phyloP scores from a whole-genome alignment of 306 rosid genomes.

The Quercus suber region DNA sequence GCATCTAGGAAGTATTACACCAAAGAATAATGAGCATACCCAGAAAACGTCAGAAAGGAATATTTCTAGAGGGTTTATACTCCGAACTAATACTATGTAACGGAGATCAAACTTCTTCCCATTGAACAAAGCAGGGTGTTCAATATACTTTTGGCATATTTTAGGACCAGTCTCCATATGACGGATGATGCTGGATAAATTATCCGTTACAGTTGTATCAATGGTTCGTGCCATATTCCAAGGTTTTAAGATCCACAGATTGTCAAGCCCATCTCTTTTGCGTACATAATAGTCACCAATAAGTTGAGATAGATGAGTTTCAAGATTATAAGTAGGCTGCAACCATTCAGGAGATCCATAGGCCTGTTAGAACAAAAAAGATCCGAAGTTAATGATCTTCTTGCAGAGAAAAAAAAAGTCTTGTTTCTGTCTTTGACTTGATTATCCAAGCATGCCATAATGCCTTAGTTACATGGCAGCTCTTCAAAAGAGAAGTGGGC shows the following conservation, averaged over 20 bases:
- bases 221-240: constrained; percentile 99
- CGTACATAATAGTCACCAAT: constrained; percentile 78
- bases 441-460: constrained; percentile 5
- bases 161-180: constrained; percentile 97
- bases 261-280: constrained; percentile 63
- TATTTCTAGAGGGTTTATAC: constrained; percentile 74
- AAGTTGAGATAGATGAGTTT: constrained; percentile 73
- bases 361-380: constrained; percentile 46
- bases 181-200: constrained; percentile 72
- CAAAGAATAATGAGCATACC: constrained; percentile 50
- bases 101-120: constrained; percentile 92
- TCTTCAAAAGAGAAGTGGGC: constrained; percentile 5
- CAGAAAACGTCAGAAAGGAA: constrained; percentile 87
- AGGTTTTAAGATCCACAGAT: constrained; percentile 92
- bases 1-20: neutral
- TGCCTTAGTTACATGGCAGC: neutral
- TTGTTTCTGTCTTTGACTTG: neutral
- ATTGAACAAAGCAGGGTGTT: constrained; percentile 77
- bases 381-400: neutral
- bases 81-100: constrained; percentile 78
- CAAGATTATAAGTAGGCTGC: constrained; percentile 96
- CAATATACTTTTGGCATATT: constrained; percentile 96
- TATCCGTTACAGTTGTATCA: constrained; percentile 86
- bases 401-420: neutral
- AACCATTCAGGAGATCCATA: constrained; percentile 84